Percentiles rank a stretch among this genome's conserved stretches.
These are phyloP conservation scores for Ogataea ramenticola DNA, from an alignment of 805 yeast genomes.

Conservation along the genomic window DNA sequence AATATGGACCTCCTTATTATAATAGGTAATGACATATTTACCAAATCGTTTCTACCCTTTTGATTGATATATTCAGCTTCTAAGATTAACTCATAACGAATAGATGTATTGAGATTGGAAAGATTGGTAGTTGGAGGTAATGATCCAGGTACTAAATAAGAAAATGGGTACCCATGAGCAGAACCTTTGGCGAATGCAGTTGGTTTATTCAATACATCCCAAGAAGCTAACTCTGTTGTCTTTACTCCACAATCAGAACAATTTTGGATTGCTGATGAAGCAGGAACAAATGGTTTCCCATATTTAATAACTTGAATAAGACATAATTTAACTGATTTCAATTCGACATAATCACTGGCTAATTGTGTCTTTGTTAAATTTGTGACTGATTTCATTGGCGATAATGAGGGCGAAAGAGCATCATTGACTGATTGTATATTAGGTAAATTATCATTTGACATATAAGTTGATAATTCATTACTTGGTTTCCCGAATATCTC, in stretches of 20 bases:
- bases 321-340: conserved; percentile 54
- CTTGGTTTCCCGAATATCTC: conserved; percentile 31
- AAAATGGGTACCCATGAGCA: conserved; percentile 84
- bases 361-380: conserved; percentile 13
- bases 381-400: conserved; percentile 13
- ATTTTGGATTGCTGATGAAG: conserved; percentile 36
- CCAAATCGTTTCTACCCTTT: conserved; percentile 27
- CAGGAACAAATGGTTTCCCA: conserved; percentile 59
- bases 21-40: conserved; percentile 52
- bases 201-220: conserved; percentile 72
- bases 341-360: conserved; percentile 34
- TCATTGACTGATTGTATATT: neutral
- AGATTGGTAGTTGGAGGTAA: conserved; percentile 81
- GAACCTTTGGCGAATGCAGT: conserved; percentile 54
- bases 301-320: conserved; percentile 67
- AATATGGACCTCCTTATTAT: conserved; percentile 70
- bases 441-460: neutral
- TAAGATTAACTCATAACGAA: conserved; percentile 76
- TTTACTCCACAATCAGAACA: conserved; percentile 56
- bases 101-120: conserved; percentile 36
- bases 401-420: neutral
- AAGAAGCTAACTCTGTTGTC: conserved; percentile 62
- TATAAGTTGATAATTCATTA: conserved; percentile 8
- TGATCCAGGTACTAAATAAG: conserved; percentile 81
- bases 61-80: conserved; percentile 34